Evolutionary conservation across 176 grass and related monocot species (phyloP).

Genomic region (Musa itinerans): DNA sequence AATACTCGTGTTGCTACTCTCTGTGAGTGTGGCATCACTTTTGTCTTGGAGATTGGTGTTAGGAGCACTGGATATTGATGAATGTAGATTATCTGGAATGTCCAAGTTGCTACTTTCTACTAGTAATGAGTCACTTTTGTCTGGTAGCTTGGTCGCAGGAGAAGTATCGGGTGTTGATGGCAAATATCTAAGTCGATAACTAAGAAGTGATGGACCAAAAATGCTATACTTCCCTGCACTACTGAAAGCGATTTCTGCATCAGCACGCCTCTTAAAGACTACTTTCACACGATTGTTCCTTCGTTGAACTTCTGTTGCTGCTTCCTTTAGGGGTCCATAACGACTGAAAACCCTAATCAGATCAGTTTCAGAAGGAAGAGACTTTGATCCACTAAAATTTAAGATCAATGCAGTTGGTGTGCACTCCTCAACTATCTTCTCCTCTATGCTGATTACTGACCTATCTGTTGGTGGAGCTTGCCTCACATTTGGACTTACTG

Average conservation of each 20-base stretch:
- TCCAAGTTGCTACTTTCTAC: neutral
- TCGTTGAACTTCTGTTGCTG: slow-evolving; percentile 44
- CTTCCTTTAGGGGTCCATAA: slow-evolving; percentile 60
- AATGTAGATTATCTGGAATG: neutral
- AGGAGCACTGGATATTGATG: neutral
- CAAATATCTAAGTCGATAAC: slow-evolving; percentile 50
- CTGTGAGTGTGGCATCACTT: neutral
- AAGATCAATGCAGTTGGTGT: slow-evolving; percentile 61
- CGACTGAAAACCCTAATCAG: slow-evolving; percentile 52
- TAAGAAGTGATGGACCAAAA: slow-evolving; percentile 57
- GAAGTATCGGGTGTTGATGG: slow-evolving; percentile 20
- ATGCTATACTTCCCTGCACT: slow-evolving; percentile 43
- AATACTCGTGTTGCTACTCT: neutral
- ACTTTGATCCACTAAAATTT: slow-evolving; percentile 55
- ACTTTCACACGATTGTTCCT: slow-evolving; percentile 45
- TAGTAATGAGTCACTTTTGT: neutral
- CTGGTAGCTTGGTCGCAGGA: neutral
- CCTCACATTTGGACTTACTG: slow-evolving; percentile 28
- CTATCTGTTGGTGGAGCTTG: slow-evolving; percentile 30
- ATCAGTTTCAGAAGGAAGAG: slow-evolving; percentile 57
- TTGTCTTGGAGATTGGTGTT: neutral
- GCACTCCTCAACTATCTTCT: slow-evolving; percentile 40
- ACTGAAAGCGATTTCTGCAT: slow-evolving; percentile 71
- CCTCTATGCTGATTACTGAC: slow-evolving; percentile 41
- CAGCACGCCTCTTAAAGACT: slow-evolving; percentile 53